phyloP scores from a whole-genome alignment of 805 yeast species.

The Barnettozyma vustinii region DNA sequence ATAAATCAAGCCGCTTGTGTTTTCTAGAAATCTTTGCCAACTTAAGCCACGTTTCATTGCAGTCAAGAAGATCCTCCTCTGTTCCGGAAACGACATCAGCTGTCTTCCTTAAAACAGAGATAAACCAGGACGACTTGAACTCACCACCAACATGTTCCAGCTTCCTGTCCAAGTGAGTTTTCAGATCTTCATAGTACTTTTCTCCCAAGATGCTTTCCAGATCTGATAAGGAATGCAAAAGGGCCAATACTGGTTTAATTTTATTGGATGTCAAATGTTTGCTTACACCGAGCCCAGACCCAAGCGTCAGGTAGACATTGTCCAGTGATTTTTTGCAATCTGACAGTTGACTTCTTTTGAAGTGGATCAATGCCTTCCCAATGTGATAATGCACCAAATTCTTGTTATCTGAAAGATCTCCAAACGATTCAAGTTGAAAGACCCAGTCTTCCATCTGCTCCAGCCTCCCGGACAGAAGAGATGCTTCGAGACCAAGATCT shows the following conservation, averaged over 20 bases:
- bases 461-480: conserved; percentile 59
- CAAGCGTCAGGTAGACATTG: conserved; percentile 52
- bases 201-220: conserved; percentile 28
- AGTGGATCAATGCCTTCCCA: conserved; percentile 55
- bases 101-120: conserved; percentile 55
- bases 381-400: conserved; percentile 54
- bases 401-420: conserved; percentile 43
- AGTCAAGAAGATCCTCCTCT: conserved; percentile 23
- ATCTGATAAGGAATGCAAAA: conserved; percentile 59
- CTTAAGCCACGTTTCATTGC: conserved; percentile 49
- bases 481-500: conserved; percentile 66
- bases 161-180: conserved; percentile 17
- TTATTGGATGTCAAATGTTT: conserved; percentile 47
- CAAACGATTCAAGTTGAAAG: conserved; percentile 38
- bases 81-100: conserved; percentile 29
- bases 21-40: conserved; percentile 64
- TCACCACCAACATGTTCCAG: conserved; percentile 39
- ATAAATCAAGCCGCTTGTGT: conserved; percentile 63
- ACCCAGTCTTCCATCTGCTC: conserved; percentile 55
- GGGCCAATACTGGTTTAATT: conserved; percentile 41
- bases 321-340: conserved; percentile 38
- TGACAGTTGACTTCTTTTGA: conserved; percentile 29
- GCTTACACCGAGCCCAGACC: conserved; percentile 48
- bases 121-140: conserved; percentile 54
- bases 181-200: conserved; percentile 2